Conservation (phyloP, 768 basidiomycete genomes). For the Crucibulum laeve region DNA sequence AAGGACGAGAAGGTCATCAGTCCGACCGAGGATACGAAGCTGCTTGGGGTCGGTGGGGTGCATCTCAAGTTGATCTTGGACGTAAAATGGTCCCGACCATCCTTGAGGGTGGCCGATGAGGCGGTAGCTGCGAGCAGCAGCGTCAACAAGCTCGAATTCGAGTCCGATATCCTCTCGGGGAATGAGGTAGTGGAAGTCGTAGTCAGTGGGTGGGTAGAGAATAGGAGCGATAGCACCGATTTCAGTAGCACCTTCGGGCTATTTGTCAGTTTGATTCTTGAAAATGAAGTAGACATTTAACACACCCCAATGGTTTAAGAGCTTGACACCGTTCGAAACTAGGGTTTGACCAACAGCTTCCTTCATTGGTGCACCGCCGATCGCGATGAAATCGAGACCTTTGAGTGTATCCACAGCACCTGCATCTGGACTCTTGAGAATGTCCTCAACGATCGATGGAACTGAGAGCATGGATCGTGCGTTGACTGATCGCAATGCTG, state of each 20-base stretch:
- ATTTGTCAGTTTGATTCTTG: background rate
- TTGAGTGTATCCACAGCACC: slow-evolving; percentile 24
- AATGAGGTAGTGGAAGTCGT: slow-evolving; percentile 34
- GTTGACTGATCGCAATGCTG: slow-evolving; percentile 16
- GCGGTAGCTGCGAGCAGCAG: slow-evolving; percentile 18
- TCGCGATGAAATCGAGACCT: slow-evolving; percentile 26
- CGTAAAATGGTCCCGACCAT: slow-evolving; percentile 25
- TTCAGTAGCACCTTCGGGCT: slow-evolving; percentile 26
- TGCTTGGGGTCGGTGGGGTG: slow-evolving; percentile 26
- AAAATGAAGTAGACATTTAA: background rate
- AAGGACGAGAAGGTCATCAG: slow-evolving; percentile 37
- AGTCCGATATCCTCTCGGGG: slow-evolving; percentile 28
- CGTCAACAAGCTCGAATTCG: slow-evolving; percentile 19
- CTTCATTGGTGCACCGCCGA: slow-evolving; percentile 37
- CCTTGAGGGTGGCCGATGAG: slow-evolving; percentile 27
- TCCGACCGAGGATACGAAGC: slow-evolving; percentile 30
- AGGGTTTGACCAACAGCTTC: slow-evolving; percentile 25
- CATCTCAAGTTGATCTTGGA: slow-evolving; percentile 31
- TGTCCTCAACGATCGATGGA: slow-evolving; percentile 35
- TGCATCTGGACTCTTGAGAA: slow-evolving; percentile 17
- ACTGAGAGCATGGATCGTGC: slow-evolving; percentile 31
- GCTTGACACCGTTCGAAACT: slow-evolving; percentile 23
- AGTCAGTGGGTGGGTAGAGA: slow-evolving; percentile 19
- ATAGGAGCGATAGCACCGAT: slow-evolving; percentile 33
- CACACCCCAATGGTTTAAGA: slow-evolving; percentile 38